Percentiles rank a stretch among this genome's conserved stretches.
Evolutionary conservation across 306 rosid genomes (phyloP).

Genomic region (Rubus idaeus): DNA sequence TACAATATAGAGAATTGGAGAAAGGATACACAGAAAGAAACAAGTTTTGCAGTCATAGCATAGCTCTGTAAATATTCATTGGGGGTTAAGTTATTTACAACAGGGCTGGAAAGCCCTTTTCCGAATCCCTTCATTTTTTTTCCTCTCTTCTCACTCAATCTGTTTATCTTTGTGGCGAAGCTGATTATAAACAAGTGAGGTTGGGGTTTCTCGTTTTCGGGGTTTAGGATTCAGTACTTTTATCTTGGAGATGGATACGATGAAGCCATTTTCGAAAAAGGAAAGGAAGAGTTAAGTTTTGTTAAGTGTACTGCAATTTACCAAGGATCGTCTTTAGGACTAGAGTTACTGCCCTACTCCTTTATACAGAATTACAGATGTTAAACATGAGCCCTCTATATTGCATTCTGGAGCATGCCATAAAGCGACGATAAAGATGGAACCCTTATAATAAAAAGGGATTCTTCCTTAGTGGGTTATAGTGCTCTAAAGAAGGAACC

Average conservation of each 20-base stretch:
- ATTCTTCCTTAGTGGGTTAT: slow-evolving; percentile 36
- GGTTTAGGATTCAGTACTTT: not conserved
- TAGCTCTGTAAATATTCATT: slow-evolving; percentile 44
- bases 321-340: not conserved
- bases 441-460: slow-evolving; percentile 24
- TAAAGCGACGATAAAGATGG: slow-evolving; percentile 27
- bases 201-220: not conserved
- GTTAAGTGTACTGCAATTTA: not conserved
- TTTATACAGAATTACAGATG: not conserved
- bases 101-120: slow-evolving; percentile 24
- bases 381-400: slow-evolving; percentile 11
- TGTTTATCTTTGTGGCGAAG: not conserved
- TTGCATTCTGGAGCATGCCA: slow-evolving; percentile 13
- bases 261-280: not conserved
- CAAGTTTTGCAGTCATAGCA: slow-evolving; percentile 43
- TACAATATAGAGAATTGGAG: slow-evolving; percentile 11
- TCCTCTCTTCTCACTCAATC: not conserved
- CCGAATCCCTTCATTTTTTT: slow-evolving; percentile 28
- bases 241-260: not conserved
- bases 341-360: not conserved
- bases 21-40: slow-evolving; percentile 17
- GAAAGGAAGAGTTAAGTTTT: not conserved
- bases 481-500: slow-evolving; percentile 43
- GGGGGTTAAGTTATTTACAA: slow-evolving; percentile 13
- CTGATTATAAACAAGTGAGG: not conserved